Conservation (phyloP, 148 eudicot genomes). For the Suaeda aralocaspica region DNA sequence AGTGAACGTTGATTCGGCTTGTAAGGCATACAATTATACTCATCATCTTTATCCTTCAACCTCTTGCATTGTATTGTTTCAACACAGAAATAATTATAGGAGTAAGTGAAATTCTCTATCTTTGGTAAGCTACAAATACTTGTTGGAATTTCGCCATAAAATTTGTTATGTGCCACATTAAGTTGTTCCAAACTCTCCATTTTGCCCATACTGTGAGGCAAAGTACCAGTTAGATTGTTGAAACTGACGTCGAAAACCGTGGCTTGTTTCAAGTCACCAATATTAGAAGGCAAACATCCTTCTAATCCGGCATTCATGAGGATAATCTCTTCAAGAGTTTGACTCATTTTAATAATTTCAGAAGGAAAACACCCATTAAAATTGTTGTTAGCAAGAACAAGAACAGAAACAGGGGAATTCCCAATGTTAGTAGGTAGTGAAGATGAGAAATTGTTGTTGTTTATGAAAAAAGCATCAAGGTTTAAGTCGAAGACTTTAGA, state of each 20-base stretch:
- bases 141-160: slow-evolving; percentile 52
- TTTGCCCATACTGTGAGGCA: slow-evolving; percentile 48
- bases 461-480: slow-evolving; percentile 67
- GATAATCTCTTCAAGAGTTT: slow-evolving; percentile 49
- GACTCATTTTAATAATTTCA: slow-evolving; percentile 45
- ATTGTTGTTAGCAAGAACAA: slow-evolving; percentile 61
- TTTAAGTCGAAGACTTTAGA: slow-evolving; percentile 38
- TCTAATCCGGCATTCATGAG: slow-evolving; percentile 35
- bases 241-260: slow-evolving; percentile 62
- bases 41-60: slow-evolving; percentile 42
- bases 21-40: slow-evolving; percentile 43
- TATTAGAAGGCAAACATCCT: slow-evolving; percentile 51
- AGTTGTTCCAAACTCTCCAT: slow-evolving; percentile 63
- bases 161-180: slow-evolving; percentile 51
- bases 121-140: slow-evolving; percentile 58
- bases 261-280: slow-evolving; percentile 36
- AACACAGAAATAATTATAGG: slow-evolving; percentile 45
- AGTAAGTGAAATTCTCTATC: slow-evolving; percentile 58
- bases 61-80: slow-evolving; percentile 41
- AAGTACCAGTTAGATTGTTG: slow-evolving; percentile 40
- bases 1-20: slow-evolving; percentile 48
- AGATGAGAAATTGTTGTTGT: slow-evolving; percentile 49
- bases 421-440: slow-evolving; percentile 48
- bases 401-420: slow-evolving; percentile 52
- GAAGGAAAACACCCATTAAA: slow-evolving; percentile 57